These are phyloP conservation scores for Aristolochia contorta DNA, from an alignment of 164 flowering plant species.

Conservation along the genomic window DNA sequence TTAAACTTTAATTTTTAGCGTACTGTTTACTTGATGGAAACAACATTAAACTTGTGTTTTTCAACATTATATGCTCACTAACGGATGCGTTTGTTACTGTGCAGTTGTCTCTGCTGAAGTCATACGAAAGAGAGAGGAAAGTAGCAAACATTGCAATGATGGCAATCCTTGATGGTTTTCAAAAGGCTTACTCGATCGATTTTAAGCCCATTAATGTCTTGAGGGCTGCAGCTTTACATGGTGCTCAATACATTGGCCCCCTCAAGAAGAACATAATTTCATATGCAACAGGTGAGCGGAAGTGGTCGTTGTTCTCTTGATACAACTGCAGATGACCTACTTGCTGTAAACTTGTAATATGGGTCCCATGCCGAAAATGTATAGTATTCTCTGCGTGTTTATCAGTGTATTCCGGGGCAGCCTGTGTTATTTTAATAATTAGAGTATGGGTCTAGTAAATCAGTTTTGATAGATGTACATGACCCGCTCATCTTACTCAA, in stretches of 20 bases:
- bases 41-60: too few relatives aligned
- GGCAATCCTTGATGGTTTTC: conserved; percentile 82
- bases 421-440: not conserved
- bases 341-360: too few relatives aligned
- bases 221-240: conserved; percentile 78
- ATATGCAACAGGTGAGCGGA: conserved; percentile 77
- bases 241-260: conserved; percentile 63
- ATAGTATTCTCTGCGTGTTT: too few relatives aligned
- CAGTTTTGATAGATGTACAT: too few relatives aligned
- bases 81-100: not conserved
- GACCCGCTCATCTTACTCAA: too few relatives aligned
- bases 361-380: too few relatives aligned
- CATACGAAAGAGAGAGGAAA: conserved; percentile 76
- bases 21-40: too few relatives aligned
- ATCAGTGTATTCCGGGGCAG: too few relatives aligned
- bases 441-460: too few relatives aligned
- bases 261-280: conserved; percentile 69
- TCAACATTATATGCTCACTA: not conserved
- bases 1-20: too few relatives aligned
- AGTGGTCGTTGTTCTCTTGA: conserved; percentile 53
- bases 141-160: conserved; percentile 67
- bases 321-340: too few relatives aligned
- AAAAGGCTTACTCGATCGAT: conserved; percentile 87
- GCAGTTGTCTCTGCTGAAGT: conserved; percentile 64
- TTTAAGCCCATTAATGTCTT: conserved; percentile 70